A percentile compares a stretch with the other conserved stretches of the same genome.
Conservation (phyloP, 306 rosid species). For the Adenanthera pavonina region DNA sequence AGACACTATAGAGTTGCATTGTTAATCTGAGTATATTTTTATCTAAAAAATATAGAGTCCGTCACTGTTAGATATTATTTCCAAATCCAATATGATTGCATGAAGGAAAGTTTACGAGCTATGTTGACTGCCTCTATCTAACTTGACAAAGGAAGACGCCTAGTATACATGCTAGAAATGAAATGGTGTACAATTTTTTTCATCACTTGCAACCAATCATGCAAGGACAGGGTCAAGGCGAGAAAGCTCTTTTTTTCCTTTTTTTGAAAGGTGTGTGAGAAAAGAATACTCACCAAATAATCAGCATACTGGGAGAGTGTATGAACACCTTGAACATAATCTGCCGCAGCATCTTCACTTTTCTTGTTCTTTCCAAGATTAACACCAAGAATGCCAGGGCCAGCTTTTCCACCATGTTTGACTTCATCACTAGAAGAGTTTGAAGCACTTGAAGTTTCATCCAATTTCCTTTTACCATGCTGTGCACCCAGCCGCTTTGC, state of each 20-base stretch:
- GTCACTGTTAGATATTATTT: not conserved
- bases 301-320: constrained; percentile 97
- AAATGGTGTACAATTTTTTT: not conserved
- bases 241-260: constrained; percentile 16
- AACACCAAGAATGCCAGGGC: constrained; percentile 98
- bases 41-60: not conserved
- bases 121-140: constrained; percentile 10
- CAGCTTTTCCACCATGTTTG: constrained; percentile 92
- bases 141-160: constrained; percentile 19
- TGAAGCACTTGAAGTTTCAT: constrained; percentile 76
- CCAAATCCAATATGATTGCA: not conserved
- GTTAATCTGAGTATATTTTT: not conserved
- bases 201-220: constrained; percentile 21
- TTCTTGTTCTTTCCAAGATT: constrained; percentile 97
- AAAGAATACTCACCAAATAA: constrained; percentile 69
- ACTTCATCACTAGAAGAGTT: constrained; percentile 68
- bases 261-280: constrained; percentile 13
- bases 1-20: constrained; percentile 6
- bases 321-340: constrained; percentile 97
- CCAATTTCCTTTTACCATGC: constrained; percentile 93
- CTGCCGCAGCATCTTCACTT: constrained; percentile 95
- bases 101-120: constrained; percentile 11
- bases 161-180: not conserved
- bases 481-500: constrained; percentile 94
- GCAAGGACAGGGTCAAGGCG: not conserved